Conservation (phyloP, 2,329 filamentous ascomycete species). For the Apiospora malaysiana region DNA sequence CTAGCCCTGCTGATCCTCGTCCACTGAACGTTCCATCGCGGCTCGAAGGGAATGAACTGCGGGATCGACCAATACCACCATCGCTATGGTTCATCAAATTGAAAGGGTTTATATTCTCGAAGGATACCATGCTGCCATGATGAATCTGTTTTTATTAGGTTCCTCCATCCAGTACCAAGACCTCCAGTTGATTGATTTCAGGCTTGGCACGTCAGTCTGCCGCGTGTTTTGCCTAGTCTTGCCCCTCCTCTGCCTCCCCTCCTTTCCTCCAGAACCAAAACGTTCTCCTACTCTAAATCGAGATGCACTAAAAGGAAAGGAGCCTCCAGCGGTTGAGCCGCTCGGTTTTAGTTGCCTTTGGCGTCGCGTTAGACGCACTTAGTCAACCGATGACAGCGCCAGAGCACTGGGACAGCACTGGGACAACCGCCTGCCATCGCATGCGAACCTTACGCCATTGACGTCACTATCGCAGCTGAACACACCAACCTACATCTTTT, state of each 20-base stretch:
- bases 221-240: background rate
- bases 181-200: background rate
- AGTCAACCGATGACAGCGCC: background rate
- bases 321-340: background rate
- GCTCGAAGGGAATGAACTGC: background rate
- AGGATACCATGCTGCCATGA: background rate
- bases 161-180: too few species aligned
- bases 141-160: background rate
- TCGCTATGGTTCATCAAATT: background rate
- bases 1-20: background rate
- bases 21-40: background rate
- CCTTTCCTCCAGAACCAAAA: too few species aligned
- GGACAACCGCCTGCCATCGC: background rate
- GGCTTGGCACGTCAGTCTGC: conserved; percentile 1
- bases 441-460: background rate
- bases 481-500: background rate
- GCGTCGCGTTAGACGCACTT: background rate
- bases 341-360: background rate
- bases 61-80: background rate
- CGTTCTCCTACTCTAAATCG: background rate
- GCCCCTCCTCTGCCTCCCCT: background rate
- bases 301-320: background rate
- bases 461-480: conserved; percentile 2
- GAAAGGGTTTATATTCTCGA: background rate
- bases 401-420: background rate